Evolutionary conservation across 345 rosid species (phyloP).

Genomic region (Boechera retrofracta): DNA sequence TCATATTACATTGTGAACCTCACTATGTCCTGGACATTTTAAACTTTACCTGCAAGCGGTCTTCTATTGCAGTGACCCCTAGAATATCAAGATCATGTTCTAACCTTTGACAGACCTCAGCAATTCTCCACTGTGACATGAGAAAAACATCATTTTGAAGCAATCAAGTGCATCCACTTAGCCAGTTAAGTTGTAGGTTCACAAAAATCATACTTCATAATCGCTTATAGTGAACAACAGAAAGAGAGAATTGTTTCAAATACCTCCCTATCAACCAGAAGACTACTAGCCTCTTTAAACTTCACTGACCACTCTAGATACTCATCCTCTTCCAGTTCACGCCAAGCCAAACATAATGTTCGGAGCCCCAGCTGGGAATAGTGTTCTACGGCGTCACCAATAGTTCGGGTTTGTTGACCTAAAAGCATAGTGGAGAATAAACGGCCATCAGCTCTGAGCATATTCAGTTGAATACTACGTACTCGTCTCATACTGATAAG

Average conservation of each 20-base stretch:
- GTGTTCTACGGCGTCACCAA: slow-evolving; percentile 87
- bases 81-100: slow-evolving; percentile 88
- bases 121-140: slow-evolving; percentile 85
- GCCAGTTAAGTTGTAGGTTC: slow-evolving; percentile 9
- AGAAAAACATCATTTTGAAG: slow-evolving; percentile 41
- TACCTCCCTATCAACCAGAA: slow-evolving; percentile 98
- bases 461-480: slow-evolving; percentile 12
- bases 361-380: slow-evolving; percentile 94
- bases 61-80: slow-evolving; percentile 97
- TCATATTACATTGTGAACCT: slow-evolving; percentile 20
- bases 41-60: slow-evolving; percentile 80
- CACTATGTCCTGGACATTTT: slow-evolving; percentile 27
- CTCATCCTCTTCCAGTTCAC: slow-evolving; percentile 83
- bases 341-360: slow-evolving; percentile 95
- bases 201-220: slow-evolving; percentile 22
- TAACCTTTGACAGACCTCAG: slow-evolving; percentile 89
- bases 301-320: slow-evolving; percentile 83
- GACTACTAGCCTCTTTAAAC: slow-evolving; percentile 94
- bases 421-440: slow-evolving; percentile 36
- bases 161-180: slow-evolving; percentile 36
- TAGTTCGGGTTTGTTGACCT: slow-evolving; percentile 91
- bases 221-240: slow-evolving; percentile 5
- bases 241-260: slow-evolving; percentile 35
- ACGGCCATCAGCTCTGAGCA: slow-evolving; percentile 28
- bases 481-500: slow-evolving; percentile 22